Base-by-base conservation (phyloP, 495 filamentous ascomycete genomes). In the Cercophora sp. region DNA sequence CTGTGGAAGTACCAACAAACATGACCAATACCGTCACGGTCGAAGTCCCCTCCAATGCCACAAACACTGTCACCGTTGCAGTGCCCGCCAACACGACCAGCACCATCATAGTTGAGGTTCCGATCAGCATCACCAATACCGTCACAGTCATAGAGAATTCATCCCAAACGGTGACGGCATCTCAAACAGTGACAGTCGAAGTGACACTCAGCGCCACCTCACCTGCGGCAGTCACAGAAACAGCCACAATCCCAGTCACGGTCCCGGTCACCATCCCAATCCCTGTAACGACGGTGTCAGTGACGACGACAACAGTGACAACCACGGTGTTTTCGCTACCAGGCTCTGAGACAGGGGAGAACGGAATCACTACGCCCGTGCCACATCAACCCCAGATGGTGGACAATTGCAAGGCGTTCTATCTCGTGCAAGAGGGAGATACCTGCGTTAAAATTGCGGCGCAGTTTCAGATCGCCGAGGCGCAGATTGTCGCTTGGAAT, bases 341-440 rank as follows among this genome's bases (percentile, higher is more conserved):
- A 20, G 18, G 13, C 23, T 24, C 48, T 1, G 6, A 4, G 1
- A 11, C 11, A 6, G 40, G 40, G 8, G 52, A 51, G 34, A 66
- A 66, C 40, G 63, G 63, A 18, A 54, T 66, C 26, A 43, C 55
- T 6, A 66, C 63, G 23, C 62, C 70, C n/a, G 36, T 48, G 32
- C 72, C 74, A 23, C 57, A 52, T 18, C 66, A 71, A 61, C 59
- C 67, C 2, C 69, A 68, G n/a, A 73, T 73, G 55, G 57, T 65
- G 32, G 34, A 22, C 29, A 69, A 68, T 55, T 82, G 78, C 64
- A 64, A 71, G 42, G 56, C 60, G 25, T 80, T 74, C 57, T 65
- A 75, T 53, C 59, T 69, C 24, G 71, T 62, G 16, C 27, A 39
- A 48, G 27, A 15, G 39, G 52, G 50, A 6, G 55, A 62, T 8